Evolutionary conservation across 352 stramenopile genomes (phyloP).

Genomic region (Peronospora tabacina): DNA sequence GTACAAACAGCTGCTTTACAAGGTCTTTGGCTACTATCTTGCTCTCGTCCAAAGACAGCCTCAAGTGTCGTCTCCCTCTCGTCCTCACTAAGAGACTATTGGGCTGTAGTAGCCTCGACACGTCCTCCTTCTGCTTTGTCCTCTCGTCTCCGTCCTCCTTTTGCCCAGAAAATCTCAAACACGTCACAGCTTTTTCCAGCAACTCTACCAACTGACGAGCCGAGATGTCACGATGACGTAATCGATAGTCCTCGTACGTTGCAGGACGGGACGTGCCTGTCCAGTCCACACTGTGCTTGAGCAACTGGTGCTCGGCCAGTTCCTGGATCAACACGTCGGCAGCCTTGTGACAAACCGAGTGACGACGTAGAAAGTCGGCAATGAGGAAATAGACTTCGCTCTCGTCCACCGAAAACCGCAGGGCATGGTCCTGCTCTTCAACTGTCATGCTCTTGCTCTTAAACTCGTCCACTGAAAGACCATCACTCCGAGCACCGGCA

Average conservation of each 20-base stretch:
- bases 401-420: slow-evolving; percentile 19
- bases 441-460: slow-evolving; percentile 8
- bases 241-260: slow-evolving; percentile 71
- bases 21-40: slow-evolving; percentile 51
- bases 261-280: slow-evolving; percentile 33
- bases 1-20: slow-evolving; percentile 35
- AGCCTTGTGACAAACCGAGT: slow-evolving; percentile 48
- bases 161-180: slow-evolving; percentile 11
- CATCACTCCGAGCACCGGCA: background rate
- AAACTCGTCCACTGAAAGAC: background rate
- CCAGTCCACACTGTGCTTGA: slow-evolving; percentile 60
- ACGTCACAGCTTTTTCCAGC: slow-evolving; percentile 24
- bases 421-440: background rate
- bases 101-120: slow-evolving; percentile 10
- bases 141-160: slow-evolving; percentile 11
- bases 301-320: slow-evolving; percentile 46
- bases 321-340: slow-evolving; percentile 62
- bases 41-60: slow-evolving; percentile 32
- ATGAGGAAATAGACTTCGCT: slow-evolving; percentile 83
- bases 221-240: slow-evolving; percentile 64
- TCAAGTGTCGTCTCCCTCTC: slow-evolving; percentile 27
- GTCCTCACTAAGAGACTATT: slow-evolving; percentile 53
- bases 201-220: slow-evolving; percentile 57
- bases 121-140: slow-evolving; percentile 9
- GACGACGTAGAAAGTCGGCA: slow-evolving; percentile 75